Evolutionary conservation across 78 protist species (phyloP).

Genomic region (Mastigamoeba balamuthi): DNA sequence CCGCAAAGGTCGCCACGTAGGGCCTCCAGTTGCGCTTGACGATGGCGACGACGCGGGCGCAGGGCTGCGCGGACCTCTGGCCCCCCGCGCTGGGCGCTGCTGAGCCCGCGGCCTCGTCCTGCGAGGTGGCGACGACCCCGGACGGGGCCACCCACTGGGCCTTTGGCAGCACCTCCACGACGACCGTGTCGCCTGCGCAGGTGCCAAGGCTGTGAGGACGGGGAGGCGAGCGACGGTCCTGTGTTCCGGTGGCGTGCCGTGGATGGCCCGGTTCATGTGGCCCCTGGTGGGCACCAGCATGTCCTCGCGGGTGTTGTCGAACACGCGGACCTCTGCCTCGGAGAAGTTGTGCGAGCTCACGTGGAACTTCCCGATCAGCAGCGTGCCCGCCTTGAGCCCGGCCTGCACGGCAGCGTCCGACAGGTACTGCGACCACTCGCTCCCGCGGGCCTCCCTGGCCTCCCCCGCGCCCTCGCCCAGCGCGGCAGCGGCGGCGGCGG

Average conservation of each 20-base stretch:
- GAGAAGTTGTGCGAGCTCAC: not conserved
- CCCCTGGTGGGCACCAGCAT: not conserved
- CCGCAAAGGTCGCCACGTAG: conserved; percentile 33
- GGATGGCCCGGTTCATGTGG: not conserved
- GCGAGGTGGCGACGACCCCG: not conserved
- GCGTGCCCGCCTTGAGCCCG: not conserved
- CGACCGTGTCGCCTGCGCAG: not conserved
- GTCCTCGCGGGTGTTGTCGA: too few relatives aligned
- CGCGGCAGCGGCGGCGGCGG: too few relatives aligned
- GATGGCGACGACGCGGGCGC: conserved; percentile 25
- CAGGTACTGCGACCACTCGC: too few relatives aligned
- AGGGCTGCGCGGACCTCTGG: not conserved
- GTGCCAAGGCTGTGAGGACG: not conserved
- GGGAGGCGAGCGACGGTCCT: not conserved
- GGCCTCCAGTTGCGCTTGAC: conserved; percentile 46
- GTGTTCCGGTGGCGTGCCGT: not conserved
- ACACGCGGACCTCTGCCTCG: not conserved
- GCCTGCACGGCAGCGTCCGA: not conserved
- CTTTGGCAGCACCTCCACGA: not conserved
- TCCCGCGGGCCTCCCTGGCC: too few relatives aligned
- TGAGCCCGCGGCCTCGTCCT: not conserved
- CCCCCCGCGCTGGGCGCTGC: not conserved
- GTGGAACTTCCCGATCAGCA: not conserved
- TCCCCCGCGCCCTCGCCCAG: too few relatives aligned
- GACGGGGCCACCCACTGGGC: not conserved